phyloP scores from a whole-genome alignment of 2,329 filamentous ascomycete species.

The Cytospora chrysosperma region DNA sequence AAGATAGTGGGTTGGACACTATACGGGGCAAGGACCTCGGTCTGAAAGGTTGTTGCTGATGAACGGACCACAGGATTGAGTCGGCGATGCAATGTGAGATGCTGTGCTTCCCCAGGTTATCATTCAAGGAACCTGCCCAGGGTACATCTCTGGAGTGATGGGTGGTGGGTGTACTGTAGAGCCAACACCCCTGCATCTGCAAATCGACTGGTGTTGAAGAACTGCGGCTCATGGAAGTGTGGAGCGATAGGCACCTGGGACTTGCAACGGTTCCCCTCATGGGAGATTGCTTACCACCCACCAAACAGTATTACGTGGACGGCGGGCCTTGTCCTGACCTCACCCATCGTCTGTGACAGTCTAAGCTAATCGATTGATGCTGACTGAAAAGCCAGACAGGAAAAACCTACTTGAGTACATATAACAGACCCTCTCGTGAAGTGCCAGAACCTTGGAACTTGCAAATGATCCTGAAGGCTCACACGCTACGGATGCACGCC shows the following conservation, averaged over 20 bases:
- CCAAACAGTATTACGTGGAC: conserved; percentile 6
- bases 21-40: neutral
- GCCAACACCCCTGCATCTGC: conserved; percentile 10
- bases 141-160: conserved; percentile 6
- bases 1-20: neutral
- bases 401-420: too few species aligned
- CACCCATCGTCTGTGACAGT: neutral
- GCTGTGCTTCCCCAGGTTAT: conserved; percentile 2
- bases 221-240: neutral
- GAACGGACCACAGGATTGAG: neutral
- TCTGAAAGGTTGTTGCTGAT: neutral
- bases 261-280: conserved; percentile 16
- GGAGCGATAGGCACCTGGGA: conserved; percentile 1
- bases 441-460: neutral
- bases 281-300: conserved; percentile 22
- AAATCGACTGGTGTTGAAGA: conserved; percentile 10
- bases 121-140: conserved; percentile 5
- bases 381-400: too few species aligned
- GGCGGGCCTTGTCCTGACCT: conserved; percentile 24
- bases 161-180: neutral
- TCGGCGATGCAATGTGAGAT: neutral
- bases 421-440: too few species aligned
- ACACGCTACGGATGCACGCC: neutral
- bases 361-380: neutral
- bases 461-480: neutral